phyloP scores from a whole-genome alignment of 1,139 yeast species.

The Candida albicans region DNA sequence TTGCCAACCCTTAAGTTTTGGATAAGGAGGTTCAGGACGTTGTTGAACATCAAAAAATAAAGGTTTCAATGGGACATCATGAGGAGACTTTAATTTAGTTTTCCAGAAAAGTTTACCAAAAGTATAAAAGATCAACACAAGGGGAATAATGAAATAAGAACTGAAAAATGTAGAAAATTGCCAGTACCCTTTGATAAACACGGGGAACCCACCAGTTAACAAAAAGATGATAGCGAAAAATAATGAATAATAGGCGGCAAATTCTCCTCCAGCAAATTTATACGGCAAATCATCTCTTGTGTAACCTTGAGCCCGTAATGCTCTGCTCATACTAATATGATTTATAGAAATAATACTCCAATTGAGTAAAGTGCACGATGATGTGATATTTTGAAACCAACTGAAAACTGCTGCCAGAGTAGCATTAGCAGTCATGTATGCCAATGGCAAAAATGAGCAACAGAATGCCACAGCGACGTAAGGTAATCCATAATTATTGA shows the following conservation, averaged over 20 bases:
- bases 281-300: constrained; percentile 37
- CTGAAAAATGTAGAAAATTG: constrained; percentile 34
- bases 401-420: constrained; percentile 27
- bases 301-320: constrained; percentile 39
- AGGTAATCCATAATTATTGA: constrained; percentile 26
- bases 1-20: constrained; percentile 27
- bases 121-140: constrained; percentile 23
- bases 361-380: constrained; percentile 23
- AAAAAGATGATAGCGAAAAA: constrained; percentile 31
- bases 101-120: constrained; percentile 31
- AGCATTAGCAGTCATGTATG: constrained; percentile 25
- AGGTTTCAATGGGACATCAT: constrained; percentile 32
- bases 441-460: constrained; percentile 25
- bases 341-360: constrained; percentile 32
- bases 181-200: constrained; percentile 37
- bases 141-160: constrained; percentile 39
- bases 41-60: constrained; percentile 35
- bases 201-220: constrained; percentile 41
- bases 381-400: constrained; percentile 30
- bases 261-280: constrained; percentile 23
- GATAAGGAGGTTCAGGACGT: constrained; percentile 38
- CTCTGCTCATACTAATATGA: constrained; percentile 34
- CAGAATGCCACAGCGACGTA: constrained; percentile 29
- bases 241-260: constrained; percentile 38
- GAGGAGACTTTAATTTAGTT: constrained; percentile 26